phyloP scores from a whole-genome alignment of 176 grass and related monocot genomes.

The Oryza glaberrima region DNA sequence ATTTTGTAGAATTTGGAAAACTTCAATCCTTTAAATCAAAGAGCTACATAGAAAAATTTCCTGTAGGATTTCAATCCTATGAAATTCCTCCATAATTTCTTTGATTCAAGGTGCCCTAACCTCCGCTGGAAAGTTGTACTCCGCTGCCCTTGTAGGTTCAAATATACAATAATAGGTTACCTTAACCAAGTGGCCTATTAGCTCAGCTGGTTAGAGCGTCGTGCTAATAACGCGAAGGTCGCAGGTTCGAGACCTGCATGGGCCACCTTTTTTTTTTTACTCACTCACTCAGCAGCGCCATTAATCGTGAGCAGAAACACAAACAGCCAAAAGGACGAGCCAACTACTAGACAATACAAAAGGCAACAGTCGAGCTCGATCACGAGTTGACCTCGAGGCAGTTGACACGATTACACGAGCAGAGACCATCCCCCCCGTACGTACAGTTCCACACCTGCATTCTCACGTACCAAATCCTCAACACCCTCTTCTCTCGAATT shows the following conservation, averaged over 20 bases:
- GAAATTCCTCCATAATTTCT: no score
- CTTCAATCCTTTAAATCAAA: no score
- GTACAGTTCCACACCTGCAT: background rate
- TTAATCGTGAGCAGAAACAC: no score
- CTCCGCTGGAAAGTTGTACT: no score
- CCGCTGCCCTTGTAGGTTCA: no score
- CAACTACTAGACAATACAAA: no score
- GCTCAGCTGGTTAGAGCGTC: slow-evolving; percentile 29
- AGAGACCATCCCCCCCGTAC: background rate
- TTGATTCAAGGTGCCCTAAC: no score
- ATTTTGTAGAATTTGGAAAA: no score
- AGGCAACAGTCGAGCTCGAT: background rate
- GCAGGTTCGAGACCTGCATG: slow-evolving; percentile 96
- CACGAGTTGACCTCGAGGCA: background rate
- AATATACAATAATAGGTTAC: no score
- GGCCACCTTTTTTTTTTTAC: slow-evolving; percentile 38
- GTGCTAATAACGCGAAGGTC: slow-evolving; percentile 98
- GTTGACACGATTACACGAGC: background rate
- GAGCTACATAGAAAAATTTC: no score
- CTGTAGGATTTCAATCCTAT: no score
- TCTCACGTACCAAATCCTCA: background rate
- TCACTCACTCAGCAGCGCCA: no score
- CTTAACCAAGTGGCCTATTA: background rate
- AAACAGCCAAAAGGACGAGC: background rate
- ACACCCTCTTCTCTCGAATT: background rate